phyloP scores from a whole-genome alignment of 352 stramenopile species.

The Phytophthora multivora region DNA sequence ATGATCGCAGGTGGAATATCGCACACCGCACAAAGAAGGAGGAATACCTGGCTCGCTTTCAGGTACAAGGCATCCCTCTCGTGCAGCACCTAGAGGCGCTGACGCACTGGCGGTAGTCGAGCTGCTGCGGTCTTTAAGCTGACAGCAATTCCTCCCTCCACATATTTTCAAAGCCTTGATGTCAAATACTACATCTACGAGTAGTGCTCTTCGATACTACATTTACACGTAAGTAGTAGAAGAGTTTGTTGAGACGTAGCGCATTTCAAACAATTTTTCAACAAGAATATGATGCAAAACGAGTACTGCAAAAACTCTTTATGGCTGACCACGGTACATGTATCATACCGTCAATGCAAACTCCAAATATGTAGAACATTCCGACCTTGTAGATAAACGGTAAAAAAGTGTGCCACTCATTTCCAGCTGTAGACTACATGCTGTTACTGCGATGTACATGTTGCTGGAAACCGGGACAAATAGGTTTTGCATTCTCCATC shows the following conservation, averaged over 20 bases:
- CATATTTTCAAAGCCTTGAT: neutral
- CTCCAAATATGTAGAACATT: no score
- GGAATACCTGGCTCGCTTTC: constrained; percentile 58
- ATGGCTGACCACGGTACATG: no score
- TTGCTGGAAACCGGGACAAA: no score
- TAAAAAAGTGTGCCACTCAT: no score
- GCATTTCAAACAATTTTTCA: neutral
- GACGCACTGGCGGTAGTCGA: constrained; percentile 39
- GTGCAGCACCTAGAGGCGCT: constrained; percentile 63
- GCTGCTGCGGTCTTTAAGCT: neutral
- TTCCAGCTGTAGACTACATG: no score
- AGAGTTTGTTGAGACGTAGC: neutral
- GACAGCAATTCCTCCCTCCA: neutral
- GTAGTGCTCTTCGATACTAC: constrained; percentile 1
- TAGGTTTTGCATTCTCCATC: no score
- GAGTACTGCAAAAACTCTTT: no score
- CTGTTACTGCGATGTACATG: no score
- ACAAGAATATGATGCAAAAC: no score
- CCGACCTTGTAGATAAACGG: no score
- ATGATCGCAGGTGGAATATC: constrained; percentile 48
- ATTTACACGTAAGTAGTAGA: no score
- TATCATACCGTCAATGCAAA: no score
- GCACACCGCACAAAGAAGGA: constrained; percentile 56
- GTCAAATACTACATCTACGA: constrained; percentile 6
- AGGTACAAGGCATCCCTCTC: constrained; percentile 69